Evolutionary conservation across 805 yeast genomes (phyloP).

Genomic region (Blastobotrys terrestris): DNA sequence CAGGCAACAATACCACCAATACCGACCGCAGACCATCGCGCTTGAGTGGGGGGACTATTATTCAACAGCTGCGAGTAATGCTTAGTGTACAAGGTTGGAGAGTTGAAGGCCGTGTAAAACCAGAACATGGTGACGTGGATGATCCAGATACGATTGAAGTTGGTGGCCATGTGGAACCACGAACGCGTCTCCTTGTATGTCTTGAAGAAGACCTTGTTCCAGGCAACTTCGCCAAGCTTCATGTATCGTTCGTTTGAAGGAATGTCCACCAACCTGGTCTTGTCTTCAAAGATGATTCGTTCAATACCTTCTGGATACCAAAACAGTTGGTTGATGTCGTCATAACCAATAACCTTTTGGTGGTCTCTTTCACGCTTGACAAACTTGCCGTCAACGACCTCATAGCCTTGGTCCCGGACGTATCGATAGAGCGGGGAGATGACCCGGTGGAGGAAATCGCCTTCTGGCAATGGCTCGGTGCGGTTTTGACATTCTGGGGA

Average conservation of each 20-base stretch:
- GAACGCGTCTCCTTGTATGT: slow-evolving; percentile 88
- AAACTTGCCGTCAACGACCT: slow-evolving; percentile 38
- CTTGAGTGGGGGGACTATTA: slow-evolving; percentile 83
- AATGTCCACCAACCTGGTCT: slow-evolving; percentile 46
- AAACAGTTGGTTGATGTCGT: slow-evolving; percentile 81
- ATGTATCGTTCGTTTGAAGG: slow-evolving; percentile 52
- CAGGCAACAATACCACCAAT: slow-evolving; percentile 88
- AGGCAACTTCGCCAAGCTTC: slow-evolving; percentile 47
- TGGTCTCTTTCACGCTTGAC: slow-evolving; percentile 57
- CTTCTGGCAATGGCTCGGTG: slow-evolving; percentile 28
- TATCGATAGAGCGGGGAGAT: slow-evolving; percentile 70
- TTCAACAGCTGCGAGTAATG: slow-evolving; percentile 76
- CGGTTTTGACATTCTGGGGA: slow-evolving; percentile 34
- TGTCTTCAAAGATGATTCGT: slow-evolving; percentile 42
- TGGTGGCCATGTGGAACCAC: slow-evolving; percentile 92
- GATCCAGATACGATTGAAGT: slow-evolving; percentile 97
- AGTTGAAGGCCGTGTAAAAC: slow-evolving; percentile 91
- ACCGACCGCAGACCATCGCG: slow-evolving; percentile 89
- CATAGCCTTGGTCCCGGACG: slow-evolving; percentile 51
- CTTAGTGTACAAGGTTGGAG: slow-evolving; percentile 85
- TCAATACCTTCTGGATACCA: slow-evolving; percentile 75
- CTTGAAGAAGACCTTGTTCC: slow-evolving; percentile 66
- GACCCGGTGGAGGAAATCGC: slow-evolving; percentile 49
- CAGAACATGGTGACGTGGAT: slow-evolving; percentile 84
- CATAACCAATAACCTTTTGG: slow-evolving; percentile 70